Evolutionary conservation across 192 early-diverging fungal species (phyloP).

Genomic region (Coemansia sp.): DNA sequence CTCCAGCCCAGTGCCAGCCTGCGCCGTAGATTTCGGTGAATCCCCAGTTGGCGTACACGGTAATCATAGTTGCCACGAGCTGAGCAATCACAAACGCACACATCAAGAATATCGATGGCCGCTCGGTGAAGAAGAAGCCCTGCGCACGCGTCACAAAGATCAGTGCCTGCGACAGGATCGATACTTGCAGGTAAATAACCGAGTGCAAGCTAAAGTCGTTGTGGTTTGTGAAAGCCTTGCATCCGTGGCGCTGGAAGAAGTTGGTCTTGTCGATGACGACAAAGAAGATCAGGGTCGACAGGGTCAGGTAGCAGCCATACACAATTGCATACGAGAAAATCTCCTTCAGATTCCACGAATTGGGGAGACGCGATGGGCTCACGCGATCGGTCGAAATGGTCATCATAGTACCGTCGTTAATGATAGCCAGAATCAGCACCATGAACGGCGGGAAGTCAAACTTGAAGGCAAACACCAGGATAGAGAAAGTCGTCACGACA

Average conservation of each 20-base stretch:
- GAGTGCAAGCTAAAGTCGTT: constrained; percentile 71
- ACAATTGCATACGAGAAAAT: constrained; percentile 85
- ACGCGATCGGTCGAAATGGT: constrained; percentile 89
- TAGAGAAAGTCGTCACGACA: constrained; percentile 69
- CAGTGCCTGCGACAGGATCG: constrained; percentile 73
- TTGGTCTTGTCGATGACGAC: constrained; percentile 60
- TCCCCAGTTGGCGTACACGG: constrained; percentile 79
- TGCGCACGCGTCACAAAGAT: constrained; percentile 77
- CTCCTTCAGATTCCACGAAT: constrained; percentile 87
- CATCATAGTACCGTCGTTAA: constrained; percentile 92
- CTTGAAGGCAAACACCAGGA: constrained; percentile 74
- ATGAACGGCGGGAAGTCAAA: constrained; percentile 83
- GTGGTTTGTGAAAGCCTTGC: constrained; percentile 49
- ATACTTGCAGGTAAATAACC: constrained; percentile 78
- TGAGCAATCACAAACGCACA: constrained; percentile 70
- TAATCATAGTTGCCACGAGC: constrained; percentile 75
- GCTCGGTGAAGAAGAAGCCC: constrained; percentile 74
- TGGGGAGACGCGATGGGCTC: constrained; percentile 73
- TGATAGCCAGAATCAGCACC: constrained; percentile 83
- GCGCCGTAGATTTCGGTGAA: constrained; percentile 71
- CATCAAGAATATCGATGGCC: constrained; percentile 67
- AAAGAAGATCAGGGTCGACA: constrained; percentile 76
- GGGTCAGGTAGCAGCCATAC: constrained; percentile 79
- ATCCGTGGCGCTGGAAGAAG: constrained; percentile 69
- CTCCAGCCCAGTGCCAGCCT: constrained; percentile 74